Conservation (phyloP, 2,329 filamentous ascomycete genomes). For the Rutstroemia sp. region DNA sequence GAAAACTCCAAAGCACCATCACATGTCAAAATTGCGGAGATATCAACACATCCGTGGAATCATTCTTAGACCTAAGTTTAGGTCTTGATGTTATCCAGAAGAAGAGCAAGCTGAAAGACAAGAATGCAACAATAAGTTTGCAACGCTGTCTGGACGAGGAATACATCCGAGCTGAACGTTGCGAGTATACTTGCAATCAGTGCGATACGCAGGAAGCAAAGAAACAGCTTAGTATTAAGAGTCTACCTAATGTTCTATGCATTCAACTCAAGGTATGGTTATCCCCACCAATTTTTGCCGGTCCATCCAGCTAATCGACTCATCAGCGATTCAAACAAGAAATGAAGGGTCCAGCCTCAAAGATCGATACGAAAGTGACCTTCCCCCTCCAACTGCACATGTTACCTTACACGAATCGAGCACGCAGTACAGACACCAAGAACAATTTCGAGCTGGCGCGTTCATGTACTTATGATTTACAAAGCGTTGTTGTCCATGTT, state of each 20-base stretch:
- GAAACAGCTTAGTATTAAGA: slow-evolving; percentile 77
- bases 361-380: slow-evolving; percentile 78
- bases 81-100: slow-evolving; percentile 73
- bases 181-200: slow-evolving; percentile 78
- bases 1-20: slow-evolving; percentile 82
- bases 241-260: slow-evolving; percentile 79
- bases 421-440: slow-evolving; percentile 42
- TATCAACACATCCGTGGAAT: slow-evolving; percentile 74
- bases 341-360: slow-evolving; percentile 64
- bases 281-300: not conserved
- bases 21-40: slow-evolving; percentile 85
- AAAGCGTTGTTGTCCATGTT: slow-evolving; percentile 87
- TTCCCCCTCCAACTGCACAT: slow-evolving; percentile 87
- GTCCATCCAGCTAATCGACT: not conserved
- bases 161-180: slow-evolving; percentile 81
- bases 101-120: slow-evolving; percentile 43
- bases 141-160: slow-evolving; percentile 74
- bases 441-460: slow-evolving; percentile 49
- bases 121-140: slow-evolving; percentile 45
- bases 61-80: slow-evolving; percentile 83
- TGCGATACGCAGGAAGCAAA: slow-evolving; percentile 75
- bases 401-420: slow-evolving; percentile 75
- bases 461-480: slow-evolving; percentile 75
- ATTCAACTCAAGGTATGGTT: slow-evolving; percentile 76
- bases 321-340: slow-evolving; percentile 65